Conservation (phyloP, 2,329 filamentous ascomycete genomes). For the Fusarium irregulare region DNA sequence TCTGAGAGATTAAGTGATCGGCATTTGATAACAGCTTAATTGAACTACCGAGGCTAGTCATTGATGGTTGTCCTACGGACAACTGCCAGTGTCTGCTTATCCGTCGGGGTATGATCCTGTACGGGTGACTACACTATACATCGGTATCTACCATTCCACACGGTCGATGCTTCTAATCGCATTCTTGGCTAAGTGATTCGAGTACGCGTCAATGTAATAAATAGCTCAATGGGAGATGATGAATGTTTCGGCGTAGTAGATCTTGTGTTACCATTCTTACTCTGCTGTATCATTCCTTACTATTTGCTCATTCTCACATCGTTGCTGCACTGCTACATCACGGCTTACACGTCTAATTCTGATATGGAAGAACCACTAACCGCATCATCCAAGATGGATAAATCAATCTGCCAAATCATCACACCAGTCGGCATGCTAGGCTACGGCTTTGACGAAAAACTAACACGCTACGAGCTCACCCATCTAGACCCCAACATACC, state of each 20-base stretch:
- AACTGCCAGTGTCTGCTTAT: not conserved
- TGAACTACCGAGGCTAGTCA: not conserved
- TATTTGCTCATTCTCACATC: rapidly evolving
- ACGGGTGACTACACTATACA: not conserved
- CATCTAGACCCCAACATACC: conserved; percentile 46
- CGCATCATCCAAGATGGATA: not conserved
- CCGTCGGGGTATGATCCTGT: not conserved
- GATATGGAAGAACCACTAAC: no score
- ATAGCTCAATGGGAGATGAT: not conserved
- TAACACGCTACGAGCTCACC: conserved; percentile 43
- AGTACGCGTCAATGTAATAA: not conserved
- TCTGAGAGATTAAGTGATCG: not conserved
- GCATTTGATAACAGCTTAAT: not conserved
- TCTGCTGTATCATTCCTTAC: not conserved
- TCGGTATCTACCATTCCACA: not conserved
- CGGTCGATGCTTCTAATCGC: not conserved
- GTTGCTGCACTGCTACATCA: not conserved
- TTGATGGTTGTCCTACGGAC: not conserved
- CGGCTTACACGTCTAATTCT: not conserved
- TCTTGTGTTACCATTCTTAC: not conserved
- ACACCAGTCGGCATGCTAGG: conserved; percentile 63
- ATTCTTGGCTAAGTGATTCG: rapidly evolving
- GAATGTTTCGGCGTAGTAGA: not conserved
- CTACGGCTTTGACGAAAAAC: conserved; percentile 57
- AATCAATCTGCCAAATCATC: conserved; percentile 49